Percentiles rank a stretch among this genome's conserved stretches.
Evolutionary conservation across 2,329 filamentous ascomycete species (phyloP).

Genomic region (Epichloe elymi): DNA sequence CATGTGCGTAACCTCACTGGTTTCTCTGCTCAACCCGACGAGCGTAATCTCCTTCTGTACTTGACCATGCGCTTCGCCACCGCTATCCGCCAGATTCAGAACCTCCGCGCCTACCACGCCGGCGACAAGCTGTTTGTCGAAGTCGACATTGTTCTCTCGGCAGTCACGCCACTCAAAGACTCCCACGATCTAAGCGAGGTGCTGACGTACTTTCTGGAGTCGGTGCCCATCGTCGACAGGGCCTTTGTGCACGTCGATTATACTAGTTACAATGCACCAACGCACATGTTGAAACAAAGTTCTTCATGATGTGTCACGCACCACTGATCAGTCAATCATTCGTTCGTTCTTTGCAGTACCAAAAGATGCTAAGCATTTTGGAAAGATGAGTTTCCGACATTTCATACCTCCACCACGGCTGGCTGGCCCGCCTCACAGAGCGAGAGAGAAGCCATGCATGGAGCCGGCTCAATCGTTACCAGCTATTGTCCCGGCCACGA

Average conservation of each 20-base stretch:
- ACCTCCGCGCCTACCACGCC: slow-evolving; percentile 71
- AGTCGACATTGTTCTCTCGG: slow-evolving; percentile 73
- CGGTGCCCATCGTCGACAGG: slow-evolving; percentile 63
- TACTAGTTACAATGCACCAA: slow-evolving; percentile 47
- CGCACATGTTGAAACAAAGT: slow-evolving; percentile 35
- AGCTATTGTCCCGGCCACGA: too few species aligned
- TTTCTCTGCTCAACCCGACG: slow-evolving; percentile 64
- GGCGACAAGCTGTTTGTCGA: slow-evolving; percentile 74
- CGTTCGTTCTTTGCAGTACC: background rate
- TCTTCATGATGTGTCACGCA: slow-evolving; percentile 4
- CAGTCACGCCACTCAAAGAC: slow-evolving; percentile 61
- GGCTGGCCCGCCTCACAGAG: too few species aligned
- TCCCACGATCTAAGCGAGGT: slow-evolving; percentile 68
- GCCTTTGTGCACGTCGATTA: slow-evolving; percentile 59
- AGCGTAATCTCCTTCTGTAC: slow-evolving; percentile 77
- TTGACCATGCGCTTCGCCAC: slow-evolving; percentile 89
- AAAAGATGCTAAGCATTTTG: too few species aligned
- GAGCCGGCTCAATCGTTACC: too few species aligned
- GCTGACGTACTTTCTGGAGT: slow-evolving; percentile 74
- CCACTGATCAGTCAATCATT: background rate
- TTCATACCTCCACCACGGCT: too few species aligned
- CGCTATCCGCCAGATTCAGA: slow-evolving; percentile 75
- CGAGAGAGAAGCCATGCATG: too few species aligned
- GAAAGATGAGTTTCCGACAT: too few species aligned
- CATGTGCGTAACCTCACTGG: slow-evolving; percentile 75